Evolutionary conservation across 2,329 filamentous ascomycete species (phyloP), one percentile per base, ranked within the genome.

Genomic region (Neophaeococcomyces aloes): DNA sequence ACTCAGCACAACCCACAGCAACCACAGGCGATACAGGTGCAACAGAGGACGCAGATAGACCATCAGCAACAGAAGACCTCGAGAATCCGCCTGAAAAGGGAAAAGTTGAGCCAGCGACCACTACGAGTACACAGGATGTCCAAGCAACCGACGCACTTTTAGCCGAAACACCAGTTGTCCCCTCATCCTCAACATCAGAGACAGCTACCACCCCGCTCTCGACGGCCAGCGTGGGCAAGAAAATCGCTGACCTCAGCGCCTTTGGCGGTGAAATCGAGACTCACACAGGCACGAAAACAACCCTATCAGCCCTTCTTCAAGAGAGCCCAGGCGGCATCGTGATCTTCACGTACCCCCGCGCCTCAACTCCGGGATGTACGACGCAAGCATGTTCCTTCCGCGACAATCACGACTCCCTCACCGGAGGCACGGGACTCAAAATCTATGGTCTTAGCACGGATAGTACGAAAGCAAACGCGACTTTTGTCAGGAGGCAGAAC

Each of bases 351-450:
- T 96, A 96, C 61, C 91, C 91, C 47, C 93, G 84, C 67, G 91
- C 91, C 10, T 91, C 83, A 21, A 98, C 91, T 17, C 86, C 86
- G 29, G 89, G 89, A 50, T 96, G 89, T 94, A 78, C 76, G 86
- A 91, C 74, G 47, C 91, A 98, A 73, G 91, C 75, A 50, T 95
- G 88, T 67, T 72, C 89, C 54, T 96, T 98, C 75, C 83, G 91
- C 59, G 88, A 96, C 71, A 74, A 78, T 18, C 86, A 94, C 67
- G 68, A 73, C 36, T 70, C 80, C 39, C 74, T 96, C 43, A 89
- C 83, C 8, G 74, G 78, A 21, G 82, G 78, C 44, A n/a, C 39
- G 3, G 89, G 89, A 7, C 77, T 94, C 48, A 74, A 80, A 59
- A 86, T 98, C 66, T 96, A 86, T 62, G 91, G 91, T 44, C 79